Base-by-base conservation (phyloP, 148 eudicot species). In the Rhododendron simsii region DNA sequence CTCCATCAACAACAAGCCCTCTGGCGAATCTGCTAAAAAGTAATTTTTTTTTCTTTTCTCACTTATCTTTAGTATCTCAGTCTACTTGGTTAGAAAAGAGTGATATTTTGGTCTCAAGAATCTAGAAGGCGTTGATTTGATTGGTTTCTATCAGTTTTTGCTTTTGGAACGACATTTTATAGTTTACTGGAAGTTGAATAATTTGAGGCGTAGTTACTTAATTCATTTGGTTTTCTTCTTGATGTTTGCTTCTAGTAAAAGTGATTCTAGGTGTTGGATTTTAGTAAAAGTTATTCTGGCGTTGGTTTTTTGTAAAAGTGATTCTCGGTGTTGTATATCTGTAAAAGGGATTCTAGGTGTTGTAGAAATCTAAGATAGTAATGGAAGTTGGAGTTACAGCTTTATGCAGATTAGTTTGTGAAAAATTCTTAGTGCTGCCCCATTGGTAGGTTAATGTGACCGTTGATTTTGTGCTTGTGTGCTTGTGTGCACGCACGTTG, bases 1-100 rank as follows among this genome's bases (percentile, higher is more conserved):
- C 37, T 88, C 90, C 20, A 88, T 80, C 67, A 87, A 78, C 81
- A 89, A 83, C 21, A 92, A 91, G 80, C 59, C 90, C 85, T 82
- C 80, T 81, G 90, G 88, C 87, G 92, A 92, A 67, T 78, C 94
- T n/a, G 91, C 76, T 83, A 92, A 92, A 83, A 92, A 91, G 94
- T 92, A 85, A 73, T 77, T 9, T n/a, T 44, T 37, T 50, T 21
- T 76, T 26, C 2, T 30, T n/a, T 82, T 13, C 2, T 44, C 7
- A 5, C 5, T 26, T 67, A 2, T 2, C 28, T 8, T 63, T 63
- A 0, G 28, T 59, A 8, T 55, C 41, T 26, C 3, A 30, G 71
- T 41, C 47, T 16, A 1, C 67, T 45, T 80, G 48, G 26, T 76
- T 84, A 9, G 30, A 51, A 12, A 28, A 47, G 69, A 18, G 3